Evolutionary conservation across 257 asterid genomes (phyloP).

Genomic region (Solanum infundibuliforme): DNA sequence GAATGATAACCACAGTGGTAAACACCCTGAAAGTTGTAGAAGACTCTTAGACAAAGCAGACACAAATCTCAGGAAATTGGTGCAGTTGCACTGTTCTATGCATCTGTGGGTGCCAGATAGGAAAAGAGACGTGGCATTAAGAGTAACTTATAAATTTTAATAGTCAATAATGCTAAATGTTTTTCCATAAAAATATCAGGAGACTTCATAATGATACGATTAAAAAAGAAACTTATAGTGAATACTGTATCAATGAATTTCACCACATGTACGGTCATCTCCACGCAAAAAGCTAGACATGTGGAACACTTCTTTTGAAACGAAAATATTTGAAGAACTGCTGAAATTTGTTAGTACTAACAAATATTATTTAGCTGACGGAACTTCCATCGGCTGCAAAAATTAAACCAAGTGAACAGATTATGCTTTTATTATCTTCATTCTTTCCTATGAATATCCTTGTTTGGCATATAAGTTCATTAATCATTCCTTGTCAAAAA

Average conservation of each 20-base stretch:
- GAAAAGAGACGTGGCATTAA: neutral
- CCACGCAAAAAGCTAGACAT: neutral
- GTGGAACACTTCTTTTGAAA: neutral
- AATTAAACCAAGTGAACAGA: neutral
- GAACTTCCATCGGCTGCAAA: neutral
- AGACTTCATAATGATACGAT: neutral
- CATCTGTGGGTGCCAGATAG: neutral
- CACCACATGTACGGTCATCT: neutral
- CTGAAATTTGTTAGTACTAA: neutral
- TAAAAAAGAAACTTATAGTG: neutral
- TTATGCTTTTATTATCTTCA: neutral
- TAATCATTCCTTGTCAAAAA: neutral
- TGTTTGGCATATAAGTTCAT: neutral
- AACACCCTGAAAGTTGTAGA: conserved; percentile 33
- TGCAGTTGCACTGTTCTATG: neutral
- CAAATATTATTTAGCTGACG: neutral
- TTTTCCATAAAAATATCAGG: neutral
- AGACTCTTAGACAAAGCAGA: neutral
- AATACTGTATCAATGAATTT: neutral
- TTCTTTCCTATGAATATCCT: neutral
- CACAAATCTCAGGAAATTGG: neutral
- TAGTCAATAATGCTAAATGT: neutral
- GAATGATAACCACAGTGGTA: conserved; percentile 75
- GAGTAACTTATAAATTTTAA: neutral
- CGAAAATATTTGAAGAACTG: neutral